phyloP scores from a whole-genome alignment of 2,329 filamentous ascomycete species.

The Pseudocercospora cruenta region DNA sequence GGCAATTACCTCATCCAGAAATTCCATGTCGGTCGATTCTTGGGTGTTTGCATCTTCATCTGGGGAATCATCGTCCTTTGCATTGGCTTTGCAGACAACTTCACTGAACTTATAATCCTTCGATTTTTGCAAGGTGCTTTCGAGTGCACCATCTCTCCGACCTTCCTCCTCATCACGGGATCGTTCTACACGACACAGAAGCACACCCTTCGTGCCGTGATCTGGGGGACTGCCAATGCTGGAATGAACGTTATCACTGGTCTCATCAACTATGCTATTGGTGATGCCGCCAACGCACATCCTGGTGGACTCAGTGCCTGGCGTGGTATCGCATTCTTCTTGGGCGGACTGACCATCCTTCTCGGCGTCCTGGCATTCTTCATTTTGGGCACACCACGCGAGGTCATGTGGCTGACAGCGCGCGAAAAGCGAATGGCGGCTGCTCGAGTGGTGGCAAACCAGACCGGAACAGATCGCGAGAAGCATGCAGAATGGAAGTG shows the following conservation, averaged over 20 bases:
- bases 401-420: slow-evolving; percentile 19
- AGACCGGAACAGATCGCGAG: slow-evolving; percentile 20
- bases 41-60: slow-evolving; percentile 11
- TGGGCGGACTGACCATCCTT: slow-evolving; percentile 20
- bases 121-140: slow-evolving; percentile 18
- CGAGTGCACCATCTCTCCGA: slow-evolving; percentile 21
- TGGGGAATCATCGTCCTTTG: slow-evolving; percentile 23
- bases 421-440: slow-evolving; percentile 21
- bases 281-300: slow-evolving; percentile 13
- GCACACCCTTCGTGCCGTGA: slow-evolving; percentile 13
- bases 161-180: slow-evolving; percentile 16
- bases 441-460: slow-evolving; percentile 21
- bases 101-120: slow-evolving; percentile 16
- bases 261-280: slow-evolving; percentile 20
- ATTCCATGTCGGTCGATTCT: slow-evolving; percentile 18
- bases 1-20: slow-evolving; percentile 22
- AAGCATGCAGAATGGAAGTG: slow-evolving; percentile 22
- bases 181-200: slow-evolving; percentile 14
- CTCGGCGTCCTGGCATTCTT: slow-evolving; percentile 20
- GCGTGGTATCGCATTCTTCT: slow-evolving; percentile 22
- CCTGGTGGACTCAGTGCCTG: slow-evolving; percentile 15
- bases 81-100: slow-evolving; percentile 23
- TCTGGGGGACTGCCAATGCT: slow-evolving; percentile 17
- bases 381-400: slow-evolving; percentile 19
- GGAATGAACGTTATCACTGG: slow-evolving; percentile 21